A percentile compares a stretch with the other conserved stretches of the same genome.
Conservation (phyloP, 2,329 filamentous ascomycete species). For the Chaetoscypha palmicola region DNA sequence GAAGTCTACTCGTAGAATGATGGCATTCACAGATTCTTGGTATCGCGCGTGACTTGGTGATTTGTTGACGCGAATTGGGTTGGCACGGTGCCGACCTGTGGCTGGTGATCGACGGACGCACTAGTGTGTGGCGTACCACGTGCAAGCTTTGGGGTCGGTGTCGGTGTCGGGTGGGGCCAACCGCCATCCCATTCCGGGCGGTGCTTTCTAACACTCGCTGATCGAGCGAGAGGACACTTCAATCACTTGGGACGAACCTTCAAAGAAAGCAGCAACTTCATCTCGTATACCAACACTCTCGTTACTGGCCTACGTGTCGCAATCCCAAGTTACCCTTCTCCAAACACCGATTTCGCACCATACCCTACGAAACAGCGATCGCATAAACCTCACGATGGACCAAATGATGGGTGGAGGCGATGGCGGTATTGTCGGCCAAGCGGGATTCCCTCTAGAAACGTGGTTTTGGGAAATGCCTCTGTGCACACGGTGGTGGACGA, state of each 20-base stretch:
- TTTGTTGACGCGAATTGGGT: not conserved
- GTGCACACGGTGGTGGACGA: conserved; percentile 95
- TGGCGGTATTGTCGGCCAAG: conserved; percentile 41
- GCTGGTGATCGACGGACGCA: too few species aligned
- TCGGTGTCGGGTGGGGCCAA: not conserved
- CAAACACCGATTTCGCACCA: too few species aligned
- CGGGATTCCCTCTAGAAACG: conserved; percentile 75
- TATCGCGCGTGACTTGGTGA: not conserved
- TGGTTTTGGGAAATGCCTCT: conserved; percentile 99
- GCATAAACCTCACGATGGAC: conserved; percentile 24
- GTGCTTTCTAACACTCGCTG: not conserved
- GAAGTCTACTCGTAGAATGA: too few species aligned
- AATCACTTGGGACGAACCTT: not conserved
- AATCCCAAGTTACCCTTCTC: too few species aligned
- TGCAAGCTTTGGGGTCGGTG: not conserved
- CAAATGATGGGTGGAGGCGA: conserved; percentile 32
- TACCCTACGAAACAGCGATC: not conserved
- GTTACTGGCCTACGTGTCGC: too few species aligned
- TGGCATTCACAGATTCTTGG: too few species aligned
- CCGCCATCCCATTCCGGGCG: not conserved
- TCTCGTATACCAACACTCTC: not conserved
- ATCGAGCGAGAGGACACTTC: conserved; percentile 1
- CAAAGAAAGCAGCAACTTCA: not conserved
- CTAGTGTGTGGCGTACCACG: too few species aligned
- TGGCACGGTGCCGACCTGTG: not conserved